Evolutionary conservation across 768 basidiomycete species (phyloP).

Genomic region (Suillus plorans): DNA sequence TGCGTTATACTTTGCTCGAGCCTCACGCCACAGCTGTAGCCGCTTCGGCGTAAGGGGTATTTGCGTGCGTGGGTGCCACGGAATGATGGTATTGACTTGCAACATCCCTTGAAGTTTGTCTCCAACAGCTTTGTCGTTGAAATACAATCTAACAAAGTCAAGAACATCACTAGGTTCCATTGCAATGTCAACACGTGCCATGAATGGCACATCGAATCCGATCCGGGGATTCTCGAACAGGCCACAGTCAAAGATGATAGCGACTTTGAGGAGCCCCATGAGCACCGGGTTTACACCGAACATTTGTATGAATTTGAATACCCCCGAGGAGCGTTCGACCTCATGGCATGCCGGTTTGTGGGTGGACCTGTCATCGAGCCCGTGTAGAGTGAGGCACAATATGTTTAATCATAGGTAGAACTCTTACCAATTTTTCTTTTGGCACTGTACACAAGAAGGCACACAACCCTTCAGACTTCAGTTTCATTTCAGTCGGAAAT

Average conservation of each 20-base stretch:
- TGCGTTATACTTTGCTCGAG: constrained; percentile 1
- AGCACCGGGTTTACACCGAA: constrained; percentile 10
- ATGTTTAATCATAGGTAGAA: no score
- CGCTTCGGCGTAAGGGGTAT: constrained; percentile 11
- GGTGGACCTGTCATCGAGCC: constrained; percentile 9
- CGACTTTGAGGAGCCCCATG: constrained; percentile 9
- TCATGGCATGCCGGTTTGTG: constrained; percentile 13
- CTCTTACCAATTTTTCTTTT: constrained; percentile 17
- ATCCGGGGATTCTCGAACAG: constrained; percentile 10
- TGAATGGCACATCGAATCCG: constrained; percentile 16
- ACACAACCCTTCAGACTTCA: not conserved
- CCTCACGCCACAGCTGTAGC: constrained; percentile 9
- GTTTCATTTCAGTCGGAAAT: not conserved
- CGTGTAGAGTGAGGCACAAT: not conserved
- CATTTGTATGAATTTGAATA: constrained; percentile 14
- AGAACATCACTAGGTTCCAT: constrained; percentile 12
- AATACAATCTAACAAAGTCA: constrained; percentile 7
- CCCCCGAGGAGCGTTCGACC: constrained; percentile 15
- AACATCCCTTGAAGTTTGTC: constrained; percentile 16
- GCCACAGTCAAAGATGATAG: constrained; percentile 12
- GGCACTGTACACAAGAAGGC: constrained; percentile 5
- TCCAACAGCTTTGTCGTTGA: constrained; percentile 5
- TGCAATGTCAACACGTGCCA: constrained; percentile 15
- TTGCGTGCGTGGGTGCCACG: not conserved
- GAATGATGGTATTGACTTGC: constrained; percentile 9